Evolutionary conservation across 2,329 filamentous ascomycete genomes (phyloP).

Genomic region (Nothophoma quercina): DNA sequence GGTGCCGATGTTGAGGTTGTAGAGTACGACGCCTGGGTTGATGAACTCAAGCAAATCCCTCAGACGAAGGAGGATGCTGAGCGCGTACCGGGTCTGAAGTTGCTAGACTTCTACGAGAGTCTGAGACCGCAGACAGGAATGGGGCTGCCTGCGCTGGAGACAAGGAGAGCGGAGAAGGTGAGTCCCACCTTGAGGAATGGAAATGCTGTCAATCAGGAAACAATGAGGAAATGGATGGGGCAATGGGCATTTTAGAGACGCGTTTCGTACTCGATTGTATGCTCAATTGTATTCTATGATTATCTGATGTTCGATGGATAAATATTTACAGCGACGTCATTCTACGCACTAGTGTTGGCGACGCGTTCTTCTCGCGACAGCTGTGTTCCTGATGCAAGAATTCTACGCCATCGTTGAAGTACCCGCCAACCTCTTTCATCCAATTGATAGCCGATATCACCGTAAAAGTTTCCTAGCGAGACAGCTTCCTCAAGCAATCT

Average conservation of each 20-base stretch:
- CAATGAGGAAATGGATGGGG: constrained; percentile 7
- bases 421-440: not conserved
- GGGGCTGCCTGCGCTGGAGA: constrained; percentile 14
- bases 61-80: constrained; percentile 21
- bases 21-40: constrained; percentile 14
- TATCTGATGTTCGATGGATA: no score
- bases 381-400: no score
- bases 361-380: no score
- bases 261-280: no score
- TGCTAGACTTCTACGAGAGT: constrained; percentile 18
- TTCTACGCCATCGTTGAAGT: not conserved
- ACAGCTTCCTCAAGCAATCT: not conserved
- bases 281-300: no score
- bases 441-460: not conserved
- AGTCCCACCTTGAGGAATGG: constrained; percentile 3
- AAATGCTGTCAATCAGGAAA: not conserved
- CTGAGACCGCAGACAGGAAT: not conserved
- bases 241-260: constrained; percentile 15
- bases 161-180: not conserved
- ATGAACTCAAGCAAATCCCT: constrained; percentile 11
- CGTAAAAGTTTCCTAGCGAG: not conserved
- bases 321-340: no score
- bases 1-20: not conserved
- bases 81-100: constrained; percentile 13
- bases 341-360: no score